phyloP scores from a whole-genome alignment of 2,329 filamentous ascomycete species.

The Chrysoporthe deuterocubensis region DNA sequence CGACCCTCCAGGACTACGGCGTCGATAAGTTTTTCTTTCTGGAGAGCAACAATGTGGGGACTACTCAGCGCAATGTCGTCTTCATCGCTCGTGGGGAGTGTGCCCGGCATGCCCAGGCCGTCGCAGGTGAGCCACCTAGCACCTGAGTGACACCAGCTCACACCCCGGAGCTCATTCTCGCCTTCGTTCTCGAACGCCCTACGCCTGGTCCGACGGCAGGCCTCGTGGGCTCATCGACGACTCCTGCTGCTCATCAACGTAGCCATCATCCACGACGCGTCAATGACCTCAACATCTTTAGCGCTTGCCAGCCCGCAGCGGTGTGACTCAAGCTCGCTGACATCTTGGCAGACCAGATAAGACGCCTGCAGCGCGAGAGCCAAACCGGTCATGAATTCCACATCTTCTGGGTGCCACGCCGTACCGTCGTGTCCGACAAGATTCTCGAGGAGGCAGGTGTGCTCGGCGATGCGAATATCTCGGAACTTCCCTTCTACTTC shows the following conservation, averaged over 20 bases:
- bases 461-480: slow-evolving; percentile 86
- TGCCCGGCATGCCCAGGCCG: slow-evolving; percentile 77
- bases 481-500: slow-evolving; percentile 86
- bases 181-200: background rate
- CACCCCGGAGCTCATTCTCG: background rate
- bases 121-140: slow-evolving; percentile 74
- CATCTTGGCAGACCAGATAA: slow-evolving; percentile 79
- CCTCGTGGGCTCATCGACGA: background rate
- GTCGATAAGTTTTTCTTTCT: slow-evolving; percentile 97
- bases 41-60: slow-evolving; percentile 93
- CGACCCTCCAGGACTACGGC: slow-evolving; percentile 93
- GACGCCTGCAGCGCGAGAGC: slow-evolving; percentile 83
- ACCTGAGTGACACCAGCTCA: background rate
- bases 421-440: slow-evolving; percentile 88
- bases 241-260: background rate
- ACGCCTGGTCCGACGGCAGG: background rate
- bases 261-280: background rate
- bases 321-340: slow-evolving; percentile 46
- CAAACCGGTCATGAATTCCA: slow-evolving; percentile 94
- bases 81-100: slow-evolving; percentile 93
- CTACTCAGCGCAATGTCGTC: slow-evolving; percentile 91
- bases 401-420: slow-evolving; percentile 92
- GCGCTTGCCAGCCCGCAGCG: background rate
- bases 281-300: background rate
- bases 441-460: slow-evolving; percentile 92